phyloP scores from a whole-genome alignment of 495 filamentous ascomycete species.

The Podospora sp. region DNA sequence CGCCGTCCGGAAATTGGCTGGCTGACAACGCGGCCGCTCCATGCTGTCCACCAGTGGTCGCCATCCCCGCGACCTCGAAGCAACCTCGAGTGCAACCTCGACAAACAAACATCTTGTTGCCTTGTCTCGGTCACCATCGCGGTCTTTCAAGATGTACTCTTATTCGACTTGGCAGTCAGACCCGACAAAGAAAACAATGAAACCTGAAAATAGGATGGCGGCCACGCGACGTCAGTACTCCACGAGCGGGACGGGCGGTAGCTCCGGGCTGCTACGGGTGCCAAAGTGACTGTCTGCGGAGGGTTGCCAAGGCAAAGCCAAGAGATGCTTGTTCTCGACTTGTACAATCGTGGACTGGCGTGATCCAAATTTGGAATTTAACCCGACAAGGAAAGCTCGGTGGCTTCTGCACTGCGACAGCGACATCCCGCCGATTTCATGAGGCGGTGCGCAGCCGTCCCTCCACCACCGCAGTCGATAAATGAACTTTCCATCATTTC shows the following conservation, averaged over 20 bases:
- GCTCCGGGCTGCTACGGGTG: not conserved
- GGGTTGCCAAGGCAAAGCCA: not conserved
- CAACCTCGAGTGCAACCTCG: not conserved
- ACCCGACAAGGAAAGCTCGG: not conserved
- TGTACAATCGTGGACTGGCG: not conserved
- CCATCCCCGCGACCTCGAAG: not conserved
- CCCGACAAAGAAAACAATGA: not conserved
- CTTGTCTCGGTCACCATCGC: not conserved
- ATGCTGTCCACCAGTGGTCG: not conserved
- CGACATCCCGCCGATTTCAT: not conserved
- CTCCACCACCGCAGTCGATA: not conserved
- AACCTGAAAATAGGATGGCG: not conserved
- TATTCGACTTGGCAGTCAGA: not conserved
- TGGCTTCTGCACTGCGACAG: not conserved
- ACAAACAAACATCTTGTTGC: not conserved
- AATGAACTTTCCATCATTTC: not conserved
- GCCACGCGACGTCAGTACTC: not conserved
- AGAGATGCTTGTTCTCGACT: not conserved
- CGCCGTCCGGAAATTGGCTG: not conserved
- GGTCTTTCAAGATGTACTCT: not conserved
- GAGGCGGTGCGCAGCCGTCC: not conserved
- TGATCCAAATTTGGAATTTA: not conserved
- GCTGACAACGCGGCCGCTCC: not conserved
- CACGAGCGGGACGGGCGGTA: not conserved
- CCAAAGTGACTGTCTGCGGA: not conserved